Conservation (phyloP, 2,329 filamentous ascomycete species). For the Arthrobotrys megalospora region DNA sequence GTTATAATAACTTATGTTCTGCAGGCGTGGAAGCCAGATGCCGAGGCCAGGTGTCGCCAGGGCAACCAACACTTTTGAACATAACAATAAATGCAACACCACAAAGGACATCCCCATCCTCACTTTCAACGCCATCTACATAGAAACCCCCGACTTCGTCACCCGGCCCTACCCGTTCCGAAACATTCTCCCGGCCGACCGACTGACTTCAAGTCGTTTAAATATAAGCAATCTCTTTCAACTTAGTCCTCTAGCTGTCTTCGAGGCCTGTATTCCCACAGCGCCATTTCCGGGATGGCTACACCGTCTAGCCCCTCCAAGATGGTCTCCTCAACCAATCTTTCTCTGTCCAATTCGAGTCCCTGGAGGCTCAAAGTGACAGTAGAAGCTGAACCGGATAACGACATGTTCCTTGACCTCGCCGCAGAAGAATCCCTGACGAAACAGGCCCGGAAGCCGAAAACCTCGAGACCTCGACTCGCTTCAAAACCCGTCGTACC, state of each 20-base stretch:
- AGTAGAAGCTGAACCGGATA: slow-evolving; percentile 51
- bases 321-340: slow-evolving; percentile 56
- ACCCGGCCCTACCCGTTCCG: not conserved
- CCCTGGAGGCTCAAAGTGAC: slow-evolving; percentile 58
- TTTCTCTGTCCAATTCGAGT: slow-evolving; percentile 56
- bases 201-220: not conserved
- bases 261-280: not conserved
- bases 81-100: slow-evolving; percentile 26
- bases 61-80: slow-evolving; percentile 33
- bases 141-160: slow-evolving; percentile 7
- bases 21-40: not conserved
- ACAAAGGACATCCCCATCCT: slow-evolving; percentile 14
- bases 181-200: not conserved
- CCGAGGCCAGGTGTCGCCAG: slow-evolving; percentile 19
- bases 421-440: slow-evolving; percentile 48
- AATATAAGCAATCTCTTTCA: not conserved
- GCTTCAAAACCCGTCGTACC: slow-evolving; percentile 18
- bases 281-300: slow-evolving; percentile 9
- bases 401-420: slow-evolving; percentile 53
- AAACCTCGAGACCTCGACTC: slow-evolving; percentile 12
- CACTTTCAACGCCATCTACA: not conserved
- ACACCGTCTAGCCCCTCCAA: slow-evolving; percentile 48
- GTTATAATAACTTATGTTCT: too few species aligned
- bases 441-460: slow-evolving; percentile 25
- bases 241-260: not conserved